Base-by-base conservation (phyloP, 1,284 basidiomycete genomes). In the Afroboletus lepidellus region DNA sequence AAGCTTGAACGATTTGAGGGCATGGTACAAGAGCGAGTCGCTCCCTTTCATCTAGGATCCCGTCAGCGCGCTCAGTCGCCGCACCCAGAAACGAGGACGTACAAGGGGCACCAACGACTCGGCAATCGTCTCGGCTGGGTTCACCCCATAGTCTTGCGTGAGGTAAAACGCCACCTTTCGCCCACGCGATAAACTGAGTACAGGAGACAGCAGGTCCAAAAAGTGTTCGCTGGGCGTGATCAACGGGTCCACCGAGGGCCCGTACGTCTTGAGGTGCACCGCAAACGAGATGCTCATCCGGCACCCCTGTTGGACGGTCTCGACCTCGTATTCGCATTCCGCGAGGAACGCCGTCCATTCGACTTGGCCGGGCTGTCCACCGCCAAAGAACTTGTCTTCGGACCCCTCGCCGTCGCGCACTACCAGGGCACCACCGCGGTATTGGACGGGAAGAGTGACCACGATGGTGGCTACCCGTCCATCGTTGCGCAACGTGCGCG, bases 321-420 rank as follows among this genome's bases (percentile, higher is more conserved):
- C 85, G 53, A 89, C 77, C 63, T 87, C 85, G 59, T 84, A 82
- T 32, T 87, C 82, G 67, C 85, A 87, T 55, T 90, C 86, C 4
- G 81, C 75, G 50, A 83, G 74, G 72, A 86, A 85, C 20, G 85
- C 87, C 0, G 81, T 77, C 87, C 88, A 90, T 55, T 90, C 86
- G 56, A 90, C 68, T 57, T 86, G 81, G 9, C 78, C 83, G 29
- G 75, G 71, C 64, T 83, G 82, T 37, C 84, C 81, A 16, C 84
- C 83, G 1, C 80, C 72, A 46, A 75, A 75, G 68, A 84, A 88
- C 55, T 73, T 79, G 61, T 91, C 87, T 51, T 80, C 76, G n/a
- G 67, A 66, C 0, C 82, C 83, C 3, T 83, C 79, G 2, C 72
- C 59, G 60, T 81, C 77, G 24, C 78, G 79, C 34, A 90, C 72